phyloP scores from a whole-genome alignment of 352 stramenopile species.

The Phytopythium vexans region DNA sequence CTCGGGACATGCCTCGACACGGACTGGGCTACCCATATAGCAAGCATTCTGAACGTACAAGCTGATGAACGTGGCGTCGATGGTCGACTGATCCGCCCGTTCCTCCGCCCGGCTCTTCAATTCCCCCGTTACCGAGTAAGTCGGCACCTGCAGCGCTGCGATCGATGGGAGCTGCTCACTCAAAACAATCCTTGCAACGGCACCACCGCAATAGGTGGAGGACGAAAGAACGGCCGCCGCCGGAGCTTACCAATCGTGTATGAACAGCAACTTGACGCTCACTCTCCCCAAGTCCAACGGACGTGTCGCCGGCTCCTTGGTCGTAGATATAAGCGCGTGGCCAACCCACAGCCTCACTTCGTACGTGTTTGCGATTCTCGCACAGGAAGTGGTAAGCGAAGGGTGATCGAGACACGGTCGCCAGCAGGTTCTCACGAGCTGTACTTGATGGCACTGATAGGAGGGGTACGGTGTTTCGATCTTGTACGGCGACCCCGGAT shows the following conservation, averaged over 20 bases:
- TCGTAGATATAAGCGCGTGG: constrained; percentile 35
- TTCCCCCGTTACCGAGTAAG: constrained; percentile 21
- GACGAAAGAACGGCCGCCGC: constrained; percentile 15
- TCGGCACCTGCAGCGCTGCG: background rate
- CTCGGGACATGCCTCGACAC: constrained; percentile 41
- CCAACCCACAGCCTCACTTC: constrained; percentile 31
- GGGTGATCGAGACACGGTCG: background rate
- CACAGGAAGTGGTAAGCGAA: constrained; percentile 30
- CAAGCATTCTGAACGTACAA: constrained; percentile 11
- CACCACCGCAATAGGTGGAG: constrained; percentile 11
- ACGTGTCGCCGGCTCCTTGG: constrained; percentile 17
- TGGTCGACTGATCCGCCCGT: constrained; percentile 28
- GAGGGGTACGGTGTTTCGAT: constrained; percentile 28
- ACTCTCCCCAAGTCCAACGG: background rate
- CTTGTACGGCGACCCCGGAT: constrained; percentile 1
- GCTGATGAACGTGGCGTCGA: constrained; percentile 15
- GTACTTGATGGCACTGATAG: constrained; percentile 5
- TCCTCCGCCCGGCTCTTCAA: constrained; percentile 29
- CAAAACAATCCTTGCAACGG: no score
- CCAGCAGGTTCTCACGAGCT: background rate
- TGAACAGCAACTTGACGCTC: constrained; percentile 8
- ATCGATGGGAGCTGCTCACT: no score
- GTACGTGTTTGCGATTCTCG: constrained; percentile 41
- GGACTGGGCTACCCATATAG: constrained; percentile 26
- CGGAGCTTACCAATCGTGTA: background rate